Evolutionary conservation across 768 basidiomycete genomes (phyloP).

Genomic region (Filobasidium floriforme): DNA sequence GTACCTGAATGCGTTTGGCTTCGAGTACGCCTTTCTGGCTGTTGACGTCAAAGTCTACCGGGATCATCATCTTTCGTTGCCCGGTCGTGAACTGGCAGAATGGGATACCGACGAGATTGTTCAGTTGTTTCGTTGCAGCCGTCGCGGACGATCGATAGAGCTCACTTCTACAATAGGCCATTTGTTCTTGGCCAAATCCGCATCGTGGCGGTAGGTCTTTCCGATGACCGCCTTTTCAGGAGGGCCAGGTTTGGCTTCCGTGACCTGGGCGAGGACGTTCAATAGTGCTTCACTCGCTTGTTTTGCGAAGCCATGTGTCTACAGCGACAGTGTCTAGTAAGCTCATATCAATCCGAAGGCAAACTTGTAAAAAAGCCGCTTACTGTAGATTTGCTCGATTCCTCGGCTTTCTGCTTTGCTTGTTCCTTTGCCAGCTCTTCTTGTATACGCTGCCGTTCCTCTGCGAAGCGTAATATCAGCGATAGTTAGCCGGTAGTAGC

Average conservation of each 20-base stretch:
- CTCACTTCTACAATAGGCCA: slow-evolving; percentile 21
- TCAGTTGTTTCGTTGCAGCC: not conserved
- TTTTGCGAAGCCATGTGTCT: too few species aligned
- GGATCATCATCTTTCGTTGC: slow-evolving; percentile 49
- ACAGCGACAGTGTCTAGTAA: too few species aligned
- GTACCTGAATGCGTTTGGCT: slow-evolving; percentile 23
- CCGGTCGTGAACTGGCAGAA: slow-evolving; percentile 56
- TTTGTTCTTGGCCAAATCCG: slow-evolving; percentile 9
- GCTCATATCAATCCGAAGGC: too few species aligned
- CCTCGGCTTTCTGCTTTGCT: not conserved
- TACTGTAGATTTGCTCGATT: not conserved
- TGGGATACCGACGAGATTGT: slow-evolving; percentile 8
- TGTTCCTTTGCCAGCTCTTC: not conserved
- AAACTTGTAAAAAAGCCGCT: not conserved
- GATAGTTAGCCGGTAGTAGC: not conserved
- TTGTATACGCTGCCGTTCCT: not conserved
- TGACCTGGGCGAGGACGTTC: too few species aligned
- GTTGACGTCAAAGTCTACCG: slow-evolving; percentile 58
- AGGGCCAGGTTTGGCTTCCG: too few species aligned
- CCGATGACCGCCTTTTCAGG: not conserved
- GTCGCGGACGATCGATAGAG: not conserved
- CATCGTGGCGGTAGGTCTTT: not conserved
- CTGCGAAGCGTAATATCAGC: not conserved
- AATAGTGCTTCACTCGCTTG: too few species aligned
- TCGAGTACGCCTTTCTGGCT: slow-evolving; percentile 57